phyloP scores from a whole-genome alignment of 208 protist genomes.

The Trypanosoma vivax region DNA sequence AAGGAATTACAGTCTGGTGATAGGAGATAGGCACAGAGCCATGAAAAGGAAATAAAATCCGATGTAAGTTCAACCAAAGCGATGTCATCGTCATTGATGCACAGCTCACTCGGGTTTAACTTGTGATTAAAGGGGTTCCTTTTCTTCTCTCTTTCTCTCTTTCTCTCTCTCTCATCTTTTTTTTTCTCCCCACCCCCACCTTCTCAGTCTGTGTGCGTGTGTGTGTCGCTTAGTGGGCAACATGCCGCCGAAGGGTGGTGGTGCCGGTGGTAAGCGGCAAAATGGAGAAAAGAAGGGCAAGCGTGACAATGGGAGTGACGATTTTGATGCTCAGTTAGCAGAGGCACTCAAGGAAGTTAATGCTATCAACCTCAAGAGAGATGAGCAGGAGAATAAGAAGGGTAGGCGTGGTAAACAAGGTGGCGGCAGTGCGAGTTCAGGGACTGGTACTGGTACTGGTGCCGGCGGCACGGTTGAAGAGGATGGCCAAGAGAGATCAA shows the following conservation, averaged over 20 bases:
- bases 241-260: conserved; percentile 43
- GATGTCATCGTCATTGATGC: too few species aligned
- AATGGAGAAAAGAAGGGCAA: conserved; percentile 27
- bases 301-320: conserved; percentile 45
- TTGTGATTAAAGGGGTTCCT: conserved; percentile 14
- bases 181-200: conserved; percentile 1
- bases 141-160: conserved; percentile 21
- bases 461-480: too few species aligned
- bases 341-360: conserved; percentile 55
- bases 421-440: conserved; percentile 10
- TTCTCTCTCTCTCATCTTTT: conserved; percentile 14
- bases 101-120: too few species aligned
- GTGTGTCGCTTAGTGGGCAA: not conserved
- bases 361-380: conserved; percentile 26
- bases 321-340: conserved; percentile 70
- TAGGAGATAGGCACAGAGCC: too few species aligned
- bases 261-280: conserved; percentile 6
- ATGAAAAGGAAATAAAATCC: too few species aligned
- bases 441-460: too few species aligned
- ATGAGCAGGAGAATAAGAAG: conserved; percentile 4
- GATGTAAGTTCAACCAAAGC: too few species aligned
- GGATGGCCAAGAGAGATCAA: conserved; percentile 27
- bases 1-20: too few species aligned
- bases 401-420: conserved; percentile 1
- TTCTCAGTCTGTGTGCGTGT: conserved; percentile 3